Evolutionary conservation across 2,329 filamentous ascomycete species (phyloP).

Genomic region (Aspergillus viridinutans): DNA sequence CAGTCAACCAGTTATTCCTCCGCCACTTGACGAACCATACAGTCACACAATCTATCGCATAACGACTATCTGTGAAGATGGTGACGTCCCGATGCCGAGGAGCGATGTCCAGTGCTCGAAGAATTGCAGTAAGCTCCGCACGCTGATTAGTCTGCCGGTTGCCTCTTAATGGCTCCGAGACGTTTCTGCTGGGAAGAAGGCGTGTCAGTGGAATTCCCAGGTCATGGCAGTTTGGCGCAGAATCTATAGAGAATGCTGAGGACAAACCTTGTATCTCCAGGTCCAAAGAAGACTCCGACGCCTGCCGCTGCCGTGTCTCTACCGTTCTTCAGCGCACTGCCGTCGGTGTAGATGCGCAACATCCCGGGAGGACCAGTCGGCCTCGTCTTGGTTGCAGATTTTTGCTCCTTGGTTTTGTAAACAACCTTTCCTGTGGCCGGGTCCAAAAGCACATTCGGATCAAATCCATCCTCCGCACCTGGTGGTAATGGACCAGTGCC

Average conservation of each 20-base stretch:
- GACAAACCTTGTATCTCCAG: conserved; percentile 51
- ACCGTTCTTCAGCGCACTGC: conserved; percentile 59
- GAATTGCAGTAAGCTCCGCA: conserved; percentile 86
- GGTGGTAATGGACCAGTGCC: conserved; percentile 54
- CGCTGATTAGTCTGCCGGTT: conserved; percentile 86
- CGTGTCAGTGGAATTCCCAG: conserved; percentile 19
- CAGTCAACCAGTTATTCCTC: conserved; percentile 72
- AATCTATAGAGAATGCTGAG: conserved; percentile 3
- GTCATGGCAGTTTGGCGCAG: background rate
- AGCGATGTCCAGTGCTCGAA: conserved; percentile 74
- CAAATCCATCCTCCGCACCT: conserved; percentile 59
- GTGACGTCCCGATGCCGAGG: conserved; percentile 64
- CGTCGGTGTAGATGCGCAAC: conserved; percentile 61
- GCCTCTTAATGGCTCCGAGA: conserved; percentile 73
- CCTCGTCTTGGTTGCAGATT: conserved; percentile 43
- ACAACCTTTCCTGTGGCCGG: conserved; percentile 51
- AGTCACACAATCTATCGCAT: conserved; percentile 84
- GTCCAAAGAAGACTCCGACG: conserved; percentile 63
- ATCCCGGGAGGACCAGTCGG: conserved; percentile 45
- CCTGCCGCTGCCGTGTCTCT: conserved; percentile 52
- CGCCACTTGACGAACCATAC: conserved; percentile 79
- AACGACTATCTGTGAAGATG: conserved; percentile 86
- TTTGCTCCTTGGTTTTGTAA: conserved; percentile 52
- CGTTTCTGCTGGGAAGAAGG: conserved; percentile 48
- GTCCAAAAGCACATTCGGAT: conserved; percentile 54